These are phyloP conservation scores for Zygotorulaspora chibaensis DNA, from an alignment of 805 yeast species.

Conservation along the genomic window DNA sequence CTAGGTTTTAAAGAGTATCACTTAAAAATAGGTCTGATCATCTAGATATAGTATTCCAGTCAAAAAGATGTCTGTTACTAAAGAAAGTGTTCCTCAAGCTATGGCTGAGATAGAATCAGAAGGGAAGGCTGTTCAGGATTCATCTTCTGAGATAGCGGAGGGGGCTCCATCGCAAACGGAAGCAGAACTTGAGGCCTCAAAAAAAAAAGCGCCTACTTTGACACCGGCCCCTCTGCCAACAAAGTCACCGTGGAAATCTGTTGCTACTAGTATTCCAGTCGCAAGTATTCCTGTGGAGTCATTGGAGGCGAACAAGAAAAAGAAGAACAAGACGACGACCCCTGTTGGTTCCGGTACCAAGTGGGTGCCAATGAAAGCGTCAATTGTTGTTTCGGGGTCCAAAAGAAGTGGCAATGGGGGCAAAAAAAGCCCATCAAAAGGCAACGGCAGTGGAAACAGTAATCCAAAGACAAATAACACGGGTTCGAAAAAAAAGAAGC, in stretches of 20 bases:
- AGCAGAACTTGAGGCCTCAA: not conserved
- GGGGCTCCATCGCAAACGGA: no score
- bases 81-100: not conserved
- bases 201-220: constrained; percentile 20
- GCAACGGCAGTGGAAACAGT: constrained; percentile 9
- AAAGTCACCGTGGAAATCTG: constrained; percentile 34
- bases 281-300: constrained; percentile 22
- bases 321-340: constrained; percentile 17
- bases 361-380: constrained; percentile 68
- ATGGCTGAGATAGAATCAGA: not conserved
- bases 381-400: constrained; percentile 41
- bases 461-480: constrained; percentile 11
- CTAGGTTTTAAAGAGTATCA: no score
- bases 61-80: not conserved
- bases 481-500: constrained; percentile 17
- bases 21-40: no score
- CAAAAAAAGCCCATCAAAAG: constrained; percentile 15
- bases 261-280: constrained; percentile 24
- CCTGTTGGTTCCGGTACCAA: constrained; percentile 37
- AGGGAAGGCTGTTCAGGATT: not conserved
- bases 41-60: no score
- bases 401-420: constrained; percentile 15
- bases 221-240: constrained; percentile 36
- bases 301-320: constrained; percentile 17
- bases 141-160: not conserved